Percentiles rank a stretch among this genome's conserved stretches.
phyloP scores from a whole-genome alignment of 202 grass and related monocot species.

The Setaria viridis region DNA sequence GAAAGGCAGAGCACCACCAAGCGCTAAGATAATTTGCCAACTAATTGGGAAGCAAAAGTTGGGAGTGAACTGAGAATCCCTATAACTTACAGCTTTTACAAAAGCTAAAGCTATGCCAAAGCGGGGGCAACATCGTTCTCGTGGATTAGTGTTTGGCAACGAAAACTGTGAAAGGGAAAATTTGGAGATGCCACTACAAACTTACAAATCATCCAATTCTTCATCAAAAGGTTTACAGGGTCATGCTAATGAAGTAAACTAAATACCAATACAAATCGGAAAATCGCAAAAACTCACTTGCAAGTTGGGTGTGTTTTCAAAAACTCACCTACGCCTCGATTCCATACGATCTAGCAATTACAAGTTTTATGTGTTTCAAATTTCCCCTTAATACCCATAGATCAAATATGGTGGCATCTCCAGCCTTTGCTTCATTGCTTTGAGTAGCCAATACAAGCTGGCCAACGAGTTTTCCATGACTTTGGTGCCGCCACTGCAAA shows the following conservation, averaged over 20 bases:
- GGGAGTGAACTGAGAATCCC: conserved; percentile 9
- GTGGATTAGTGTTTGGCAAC: neutral
- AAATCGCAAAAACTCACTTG: neutral
- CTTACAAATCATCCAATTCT: conserved; percentile 5
- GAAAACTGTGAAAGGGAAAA: neutral
- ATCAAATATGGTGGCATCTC: neutral
- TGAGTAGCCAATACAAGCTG: neutral
- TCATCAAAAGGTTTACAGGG: neutral
- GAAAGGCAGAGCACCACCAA: neutral
- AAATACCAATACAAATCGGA: conserved; percentile 2
- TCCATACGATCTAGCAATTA: neutral
- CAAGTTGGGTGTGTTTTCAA: neutral
- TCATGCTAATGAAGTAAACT: conserved; percentile 15
- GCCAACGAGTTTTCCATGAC: neutral
- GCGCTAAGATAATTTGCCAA: neutral
- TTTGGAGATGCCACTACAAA: neutral
- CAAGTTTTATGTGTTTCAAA: neutral
- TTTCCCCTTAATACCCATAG: neutral
- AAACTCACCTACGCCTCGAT: neutral
- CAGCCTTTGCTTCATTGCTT: neutral
- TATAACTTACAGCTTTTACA: conserved; percentile 10
- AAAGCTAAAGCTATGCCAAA: neutral
- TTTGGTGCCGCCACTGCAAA: neutral
- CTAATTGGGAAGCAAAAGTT: neutral
- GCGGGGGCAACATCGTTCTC: neutral